Evolutionary conservation across 345 rosid species (phyloP).

Genomic region (Eucalyptus regnans): DNA sequence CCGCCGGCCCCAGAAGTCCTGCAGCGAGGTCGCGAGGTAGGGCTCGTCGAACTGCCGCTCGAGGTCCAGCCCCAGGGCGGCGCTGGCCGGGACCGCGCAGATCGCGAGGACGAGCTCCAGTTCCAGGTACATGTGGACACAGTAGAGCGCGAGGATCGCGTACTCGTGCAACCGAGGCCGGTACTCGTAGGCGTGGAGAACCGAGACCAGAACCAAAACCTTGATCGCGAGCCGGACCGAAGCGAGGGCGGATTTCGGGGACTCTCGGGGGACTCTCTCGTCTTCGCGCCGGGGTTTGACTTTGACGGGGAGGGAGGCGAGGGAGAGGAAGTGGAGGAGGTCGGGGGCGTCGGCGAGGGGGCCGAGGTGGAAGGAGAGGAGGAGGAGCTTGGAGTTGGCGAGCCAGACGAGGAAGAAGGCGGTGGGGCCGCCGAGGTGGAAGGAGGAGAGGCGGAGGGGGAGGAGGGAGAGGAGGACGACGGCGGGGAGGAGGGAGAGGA

Average conservation of each 20-base stretch:
- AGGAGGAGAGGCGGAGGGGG: conserved; percentile 27
- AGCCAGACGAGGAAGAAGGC: conserved; percentile 48
- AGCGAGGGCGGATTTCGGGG: neutral
- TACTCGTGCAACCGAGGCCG: conserved; percentile 9
- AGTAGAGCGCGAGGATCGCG: conserved; percentile 11
- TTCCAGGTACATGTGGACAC: conserved; percentile 27
- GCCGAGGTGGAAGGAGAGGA: conserved; percentile 44
- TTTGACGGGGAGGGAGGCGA: conserved; percentile 55
- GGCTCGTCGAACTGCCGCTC: conserved; percentile 65
- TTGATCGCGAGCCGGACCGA: conserved; percentile 17
- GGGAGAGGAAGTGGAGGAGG: conserved; percentile 37
- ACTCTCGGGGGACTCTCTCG: neutral
- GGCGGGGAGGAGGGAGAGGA: conserved; percentile 41
- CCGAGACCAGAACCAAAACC: conserved; percentile 2
- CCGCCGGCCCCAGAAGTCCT: conserved; percentile 75
- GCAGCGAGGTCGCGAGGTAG: conserved; percentile 51
- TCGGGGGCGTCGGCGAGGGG: conserved; percentile 36
- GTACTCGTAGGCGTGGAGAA: conserved; percentile 20
- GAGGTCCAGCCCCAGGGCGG: conserved; percentile 30
- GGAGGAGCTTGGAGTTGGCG: conserved; percentile 55
- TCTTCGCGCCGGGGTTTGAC: neutral
- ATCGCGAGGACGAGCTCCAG: conserved; percentile 22
- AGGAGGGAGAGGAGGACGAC: conserved; percentile 28
- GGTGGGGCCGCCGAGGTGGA: conserved; percentile 14
- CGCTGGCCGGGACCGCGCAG: conserved; percentile 16